Evolutionary conservation across 768 basidiomycete species (phyloP).

Genomic region (Plicaturopsis crispa): DNA sequence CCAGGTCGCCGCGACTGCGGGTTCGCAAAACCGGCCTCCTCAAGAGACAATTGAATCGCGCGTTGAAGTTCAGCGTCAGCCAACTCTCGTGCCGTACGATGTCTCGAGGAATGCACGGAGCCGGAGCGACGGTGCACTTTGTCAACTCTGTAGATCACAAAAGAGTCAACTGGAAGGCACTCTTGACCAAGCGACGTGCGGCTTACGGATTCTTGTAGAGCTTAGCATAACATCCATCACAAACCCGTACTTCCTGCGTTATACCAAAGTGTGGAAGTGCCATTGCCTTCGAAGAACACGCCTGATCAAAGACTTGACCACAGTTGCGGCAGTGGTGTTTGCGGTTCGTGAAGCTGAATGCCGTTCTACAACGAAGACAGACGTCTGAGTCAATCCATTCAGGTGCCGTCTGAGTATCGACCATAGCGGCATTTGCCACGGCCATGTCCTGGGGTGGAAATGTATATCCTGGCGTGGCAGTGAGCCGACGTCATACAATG

Average conservation of each 20-base stretch:
- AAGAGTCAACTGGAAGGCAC: not conserved
- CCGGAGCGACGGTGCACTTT: constrained; percentile 48
- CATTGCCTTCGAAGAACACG: constrained; percentile 80
- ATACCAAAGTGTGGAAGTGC: constrained; percentile 92
- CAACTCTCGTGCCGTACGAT: constrained; percentile 49
- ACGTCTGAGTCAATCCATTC: constrained; percentile 97
- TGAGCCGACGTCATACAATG: not conserved
- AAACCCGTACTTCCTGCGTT: constrained; percentile 86
- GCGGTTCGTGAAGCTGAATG: constrained; percentile 92
- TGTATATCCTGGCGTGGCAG: constrained; percentile 47
- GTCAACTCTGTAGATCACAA: constrained; percentile 19
- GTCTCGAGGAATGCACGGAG: constrained; percentile 46
- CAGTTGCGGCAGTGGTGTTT: constrained; percentile 99
- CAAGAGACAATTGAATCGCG: constrained; percentile 86
- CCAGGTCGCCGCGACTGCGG: constrained; percentile 48
- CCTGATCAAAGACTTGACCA: constrained; percentile 92
- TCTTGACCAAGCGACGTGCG: constrained; percentile 28
- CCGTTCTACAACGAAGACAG: constrained; percentile 84
- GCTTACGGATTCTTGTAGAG: constrained; percentile 58
- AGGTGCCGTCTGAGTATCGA: constrained; percentile 85
- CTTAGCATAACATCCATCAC: constrained; percentile 84
- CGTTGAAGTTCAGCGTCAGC: constrained; percentile 87
- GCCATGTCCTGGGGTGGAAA: constrained; percentile 79
- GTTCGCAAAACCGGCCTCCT: constrained; percentile 55
- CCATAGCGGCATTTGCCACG: constrained; percentile 72